Evolutionary conservation across 176 grass and related monocot species (phyloP), one percentile per base, ranked within the genome.

Genomic region (Carex parvula): DNA sequence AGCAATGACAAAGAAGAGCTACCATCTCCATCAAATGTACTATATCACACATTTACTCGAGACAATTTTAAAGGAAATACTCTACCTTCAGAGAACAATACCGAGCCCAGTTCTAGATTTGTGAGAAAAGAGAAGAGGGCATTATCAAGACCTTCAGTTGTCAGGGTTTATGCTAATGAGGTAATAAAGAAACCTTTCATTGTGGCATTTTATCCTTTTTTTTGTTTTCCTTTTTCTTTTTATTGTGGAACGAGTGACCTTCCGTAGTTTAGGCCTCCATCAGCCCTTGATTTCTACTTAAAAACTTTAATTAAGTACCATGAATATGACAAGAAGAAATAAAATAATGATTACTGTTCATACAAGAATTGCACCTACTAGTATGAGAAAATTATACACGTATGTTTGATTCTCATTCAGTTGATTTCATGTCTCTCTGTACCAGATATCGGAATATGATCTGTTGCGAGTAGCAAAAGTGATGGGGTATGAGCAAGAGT

Each of bases 361-460:
- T 77, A 77, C 42, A 70, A 70, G 48, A 77, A 77, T 22, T 77
- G 29, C 15, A 56, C 12, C 6, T 75, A 54, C 22, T 8, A 44
- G 8, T 70, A 79, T 84, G 12, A 81, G 20, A 44, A 64, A 46
- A 15, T 64, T 64, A 64, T 59, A 64, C 26, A 17, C 50, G 4
- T 30, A 18, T 13, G 16, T 68, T 52, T 46, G 41, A 83, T 83
- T 24, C 62, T 83, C 42, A 83, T 54, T 35, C 17, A 53, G 60
- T 42, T 21, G 20, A 37, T 26, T 89, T 11, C 72, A 30, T 83
- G 68, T 8, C 85, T 68, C 81, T 68, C 81, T 16, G 55, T 91
- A 68, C 58, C 88, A 98, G 93, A 91, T 93, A 35, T 95, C 90
- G 83, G 89, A 98, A 83, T 81, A 88, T 87, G 96, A 98, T 90